Evolutionary conservation across 2,329 filamentous ascomycete genomes (phyloP), one percentile per base, ranked within the genome.

Genomic region (Mollisia scopiformis): DNA sequence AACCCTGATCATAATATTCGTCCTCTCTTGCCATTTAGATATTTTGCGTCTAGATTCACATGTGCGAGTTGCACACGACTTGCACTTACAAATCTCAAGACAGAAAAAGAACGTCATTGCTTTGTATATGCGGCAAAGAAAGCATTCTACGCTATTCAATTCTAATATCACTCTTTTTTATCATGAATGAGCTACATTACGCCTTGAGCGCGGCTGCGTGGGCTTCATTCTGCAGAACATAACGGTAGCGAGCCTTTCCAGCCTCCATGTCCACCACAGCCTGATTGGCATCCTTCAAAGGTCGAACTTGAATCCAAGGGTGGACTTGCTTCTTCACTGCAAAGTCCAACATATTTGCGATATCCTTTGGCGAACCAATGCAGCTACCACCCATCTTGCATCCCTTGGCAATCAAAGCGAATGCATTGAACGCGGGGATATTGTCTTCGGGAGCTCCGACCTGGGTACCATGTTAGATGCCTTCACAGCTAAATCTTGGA

Each of bases 361-460:
- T 88, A 66, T 88, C 82, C 47, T 70, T 70, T 0, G 85, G 85
- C 3, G 61, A 62, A 37, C 68, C 71, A 53, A 72, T 74, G 13
- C 53, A 39, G 6, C 58, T 67, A 23, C 81, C 82, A 1, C 77
- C 79, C 27, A 85, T 72, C 66, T 78, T 79, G 6, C 77, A 71
- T 8, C 82, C 81, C 70, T 87, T 88, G 39, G 73, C 76, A 54
- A 89, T 87, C 64, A 89, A 72, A 14, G 81, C 75, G 64, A 82
- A 85, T 1, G 82, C 83, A 62, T 76, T 79, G 66, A 88, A 79
- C 2, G 76, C 75, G 4, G 84, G 85, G 74, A 73, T 78, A 75
- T 74, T 73, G 59, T 82, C 81, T 68, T 92, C 89, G 0, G 89
- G 88, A 1, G 83, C 83, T 28, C 88, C 88, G 52, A 92, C 69